These are phyloP conservation scores for Poa annua DNA, from an alignment of 176 grass and related monocot species.

Conservation along the genomic window DNA sequence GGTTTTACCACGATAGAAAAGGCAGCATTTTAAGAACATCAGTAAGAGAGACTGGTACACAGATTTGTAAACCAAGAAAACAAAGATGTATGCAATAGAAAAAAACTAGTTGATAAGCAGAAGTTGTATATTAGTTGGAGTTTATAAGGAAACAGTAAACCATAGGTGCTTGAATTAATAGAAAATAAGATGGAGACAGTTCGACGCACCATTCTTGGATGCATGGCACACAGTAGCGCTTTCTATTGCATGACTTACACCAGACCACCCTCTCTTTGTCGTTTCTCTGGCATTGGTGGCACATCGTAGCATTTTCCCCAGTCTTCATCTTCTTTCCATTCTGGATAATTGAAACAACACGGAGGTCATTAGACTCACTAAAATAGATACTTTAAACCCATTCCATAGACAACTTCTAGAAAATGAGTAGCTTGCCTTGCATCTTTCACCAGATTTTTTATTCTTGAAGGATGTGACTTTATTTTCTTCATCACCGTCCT, in stretches of 20 bases:
- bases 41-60: too few species aligned
- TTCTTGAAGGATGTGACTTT: conserved; percentile 27
- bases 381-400: background rate
- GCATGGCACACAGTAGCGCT: conserved; percentile 62
- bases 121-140: too few species aligned
- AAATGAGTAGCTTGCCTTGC: conserved; percentile 16
- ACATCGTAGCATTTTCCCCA: conserved; percentile 49
- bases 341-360: background rate
- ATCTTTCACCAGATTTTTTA: conserved; percentile 1
- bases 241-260: conserved; percentile 60
- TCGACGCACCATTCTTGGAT: conserved; percentile 58
- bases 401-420: background rate
- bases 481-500: conserved; percentile 4
- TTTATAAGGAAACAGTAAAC: too few species aligned
- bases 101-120: too few species aligned
- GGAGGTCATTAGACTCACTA: background rate
- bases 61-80: too few species aligned
- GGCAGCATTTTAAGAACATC: background rate
- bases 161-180: too few species aligned
- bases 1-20: background rate
- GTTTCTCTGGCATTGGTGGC: conserved; percentile 80
- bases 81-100: too few species aligned
- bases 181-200: too few species aligned
- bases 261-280: conserved; percentile 56
- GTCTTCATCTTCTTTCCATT: background rate